Conservation (phyloP, 306 rosid species). For the Styphnolobium japonicum region DNA sequence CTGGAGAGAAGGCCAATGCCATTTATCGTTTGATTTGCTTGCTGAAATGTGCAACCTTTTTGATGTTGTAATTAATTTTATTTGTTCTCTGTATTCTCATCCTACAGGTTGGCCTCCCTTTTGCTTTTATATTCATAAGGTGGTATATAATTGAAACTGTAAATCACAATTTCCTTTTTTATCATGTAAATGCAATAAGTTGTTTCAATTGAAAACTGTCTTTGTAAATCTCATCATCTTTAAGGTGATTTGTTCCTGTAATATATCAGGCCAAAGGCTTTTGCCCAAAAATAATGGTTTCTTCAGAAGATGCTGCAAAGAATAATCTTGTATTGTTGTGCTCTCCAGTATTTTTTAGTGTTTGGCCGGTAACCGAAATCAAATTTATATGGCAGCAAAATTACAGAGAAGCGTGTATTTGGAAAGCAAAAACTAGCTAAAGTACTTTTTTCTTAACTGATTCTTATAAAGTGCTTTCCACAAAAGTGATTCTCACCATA, state of each 20-base stretch:
- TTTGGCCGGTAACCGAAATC: too few species aligned
- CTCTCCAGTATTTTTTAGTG: too few species aligned
- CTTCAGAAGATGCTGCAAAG: constrained; percentile 10
- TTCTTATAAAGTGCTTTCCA: not conserved
- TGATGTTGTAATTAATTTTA: not conserved
- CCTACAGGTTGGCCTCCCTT: constrained; percentile 15
- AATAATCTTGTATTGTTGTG: constrained; percentile 7
- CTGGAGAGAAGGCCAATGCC: constrained; percentile 22
- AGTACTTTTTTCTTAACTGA: too few species aligned
- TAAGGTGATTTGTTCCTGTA: constrained; percentile 10
- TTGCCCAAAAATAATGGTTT: not conserved
- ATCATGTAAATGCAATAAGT: constrained; percentile 27
- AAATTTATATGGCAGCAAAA: not conserved
- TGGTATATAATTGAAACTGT: constrained; percentile 34
- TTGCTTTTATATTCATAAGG: constrained; percentile 11
- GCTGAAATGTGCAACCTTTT: constrained; percentile 13
- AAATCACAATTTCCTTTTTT: constrained; percentile 30
- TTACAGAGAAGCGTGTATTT: too few species aligned
- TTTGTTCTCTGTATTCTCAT: constrained; percentile 3
- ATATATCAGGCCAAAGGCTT: constrained; percentile 7
- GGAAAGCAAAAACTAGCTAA: too few species aligned
- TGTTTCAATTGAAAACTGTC: constrained; percentile 16
- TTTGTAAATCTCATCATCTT: constrained; percentile 36
- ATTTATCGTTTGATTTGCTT: constrained; percentile 1
- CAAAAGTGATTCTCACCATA: not conserved